Evolutionary conservation across 1,139 yeast genomes (phyloP).

Genomic region (Tardiomyces blankii): DNA sequence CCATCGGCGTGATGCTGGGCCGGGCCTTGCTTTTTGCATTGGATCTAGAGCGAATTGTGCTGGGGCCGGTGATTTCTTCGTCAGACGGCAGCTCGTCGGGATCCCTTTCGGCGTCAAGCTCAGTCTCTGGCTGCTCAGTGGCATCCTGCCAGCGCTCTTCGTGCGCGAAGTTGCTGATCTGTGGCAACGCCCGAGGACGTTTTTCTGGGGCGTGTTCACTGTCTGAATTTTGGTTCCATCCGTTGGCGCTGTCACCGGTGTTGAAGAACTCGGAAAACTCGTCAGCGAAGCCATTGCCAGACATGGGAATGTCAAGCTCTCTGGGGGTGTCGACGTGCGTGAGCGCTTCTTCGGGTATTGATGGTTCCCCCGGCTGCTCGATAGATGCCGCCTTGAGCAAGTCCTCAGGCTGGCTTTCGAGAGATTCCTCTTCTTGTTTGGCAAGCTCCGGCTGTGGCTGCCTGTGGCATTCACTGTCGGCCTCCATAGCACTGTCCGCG

Average conservation of each 20-base stretch:
- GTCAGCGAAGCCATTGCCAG: slow-evolving; percentile 12
- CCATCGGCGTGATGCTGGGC: slow-evolving; percentile 24
- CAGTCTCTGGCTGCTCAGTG: slow-evolving; percentile 1
- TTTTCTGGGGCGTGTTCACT: too few species aligned
- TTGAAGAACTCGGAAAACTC: slow-evolving; percentile 12
- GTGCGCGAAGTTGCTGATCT: too few species aligned
- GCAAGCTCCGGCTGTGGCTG: too few species aligned
- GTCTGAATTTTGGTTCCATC: not conserved
- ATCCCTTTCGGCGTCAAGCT: slow-evolving; percentile 7
- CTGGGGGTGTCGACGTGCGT: not conserved
- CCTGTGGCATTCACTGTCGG: too few species aligned
- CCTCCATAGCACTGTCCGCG: too few species aligned
- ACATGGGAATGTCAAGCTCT: not conserved
- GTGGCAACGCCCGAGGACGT: too few species aligned
- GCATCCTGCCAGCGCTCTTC: too few species aligned
- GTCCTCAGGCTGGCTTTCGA: too few species aligned
- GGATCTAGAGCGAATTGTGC: not conserved
- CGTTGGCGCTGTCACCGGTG: slow-evolving; percentile 1
- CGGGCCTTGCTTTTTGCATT: slow-evolving; percentile 17
- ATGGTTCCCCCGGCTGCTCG: too few species aligned
- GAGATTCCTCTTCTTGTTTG: too few species aligned
- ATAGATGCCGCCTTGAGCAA: too few species aligned
- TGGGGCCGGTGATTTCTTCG: slow-evolving; percentile 2
- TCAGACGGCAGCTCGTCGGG: slow-evolving; percentile 4
- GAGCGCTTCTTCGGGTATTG: not conserved